Base-by-base conservation (phyloP, 768 basidiomycete genomes). In the Daedaleopsis sinensis region DNA sequence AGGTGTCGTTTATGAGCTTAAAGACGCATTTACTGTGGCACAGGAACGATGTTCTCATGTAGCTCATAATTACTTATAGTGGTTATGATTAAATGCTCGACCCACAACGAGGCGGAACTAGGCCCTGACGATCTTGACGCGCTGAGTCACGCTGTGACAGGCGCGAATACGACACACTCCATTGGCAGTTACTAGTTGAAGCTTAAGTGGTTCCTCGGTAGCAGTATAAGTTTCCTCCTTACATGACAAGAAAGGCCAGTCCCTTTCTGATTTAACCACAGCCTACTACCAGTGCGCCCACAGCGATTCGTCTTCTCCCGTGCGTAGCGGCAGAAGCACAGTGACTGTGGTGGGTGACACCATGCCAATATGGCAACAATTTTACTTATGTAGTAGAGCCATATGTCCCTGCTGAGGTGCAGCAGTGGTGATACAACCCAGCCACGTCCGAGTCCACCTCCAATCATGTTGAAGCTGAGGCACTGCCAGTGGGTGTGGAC, bases 131-230 rank as follows among this genome's bases (percentile, higher is more conserved):
- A 46, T 47, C 46, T 56, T 57, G 36, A 37, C 35, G 47, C 55
- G 35, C 27, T 24, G 27, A 36, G 55, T 57, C 55, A 57, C 55
- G 46, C 27, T 46, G 55, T 57, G 55, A 57, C 55, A 21, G 46
- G 21, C 55, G 46, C 36, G 55, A 48, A 16, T 24, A 27, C 18
- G 36, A 38, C 52, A 23, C 36, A 23, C 36, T 39, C 36, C 52
- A 21, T 36, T 49, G 47, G 24, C 47, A 49, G 47, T 36, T 49
- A 21, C 24, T 21, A 49, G 47, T 8, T 42, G 18, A 42, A 42
- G 39, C 39, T 42, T 42, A 42, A 42, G 13, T 13, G 13, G 21
- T 21, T 49, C 23, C 23, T 49, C 47, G 47, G 47, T n/a, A n/a
- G 13, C 21, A 47, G 46, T 47, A 47, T 19, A 23, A 11, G 23